A percentile compares a stretch with the other conserved stretches of the same genome.
Evolutionary conservation across 164 flowering plant genomes (phyloP).

Genomic region (Echeveria elegans): DNA sequence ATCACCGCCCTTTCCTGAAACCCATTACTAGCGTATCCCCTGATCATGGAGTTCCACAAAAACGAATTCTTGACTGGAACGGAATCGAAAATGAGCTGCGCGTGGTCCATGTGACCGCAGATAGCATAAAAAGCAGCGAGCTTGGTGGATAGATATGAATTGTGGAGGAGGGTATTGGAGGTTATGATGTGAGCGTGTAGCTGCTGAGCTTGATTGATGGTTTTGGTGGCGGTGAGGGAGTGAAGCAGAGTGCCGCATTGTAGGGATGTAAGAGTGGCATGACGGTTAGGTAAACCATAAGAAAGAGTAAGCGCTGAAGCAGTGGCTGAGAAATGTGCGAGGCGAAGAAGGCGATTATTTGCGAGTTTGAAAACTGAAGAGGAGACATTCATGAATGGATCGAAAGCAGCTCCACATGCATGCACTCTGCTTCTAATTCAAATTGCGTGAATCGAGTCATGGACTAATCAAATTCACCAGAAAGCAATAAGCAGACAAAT

Average conservation of each 20-base stretch:
- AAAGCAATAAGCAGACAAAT: background rate
- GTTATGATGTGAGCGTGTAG: slow-evolving; percentile 29
- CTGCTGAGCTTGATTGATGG: slow-evolving; percentile 15
- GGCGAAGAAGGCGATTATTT: background rate
- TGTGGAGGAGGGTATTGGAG: slow-evolving; percentile 20
- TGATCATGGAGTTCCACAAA: slow-evolving; percentile 45
- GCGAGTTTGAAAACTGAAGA: slow-evolving; percentile 9
- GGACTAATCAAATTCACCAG: background rate
- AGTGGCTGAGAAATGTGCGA: background rate
- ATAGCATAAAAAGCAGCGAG: slow-evolving; percentile 34
- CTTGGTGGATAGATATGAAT: slow-evolving; percentile 34
- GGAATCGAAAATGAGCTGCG: slow-evolving; percentile 24
- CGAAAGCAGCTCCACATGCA: background rate
- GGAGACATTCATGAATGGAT: background rate
- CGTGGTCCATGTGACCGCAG: slow-evolving; percentile 21
- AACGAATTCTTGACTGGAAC: slow-evolving; percentile 30
- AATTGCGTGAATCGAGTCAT: background rate
- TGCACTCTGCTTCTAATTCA: background rate
- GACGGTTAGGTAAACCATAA: background rate
- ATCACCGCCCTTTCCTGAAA: slow-evolving; percentile 16
- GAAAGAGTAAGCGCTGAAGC: too few species aligned
- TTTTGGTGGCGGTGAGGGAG: slow-evolving; percentile 20
- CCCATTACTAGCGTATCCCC: slow-evolving; percentile 34
- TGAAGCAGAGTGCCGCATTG: slow-evolving; percentile 21
- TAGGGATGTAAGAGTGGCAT: slow-evolving; percentile 11